Conservation (phyloP, 2,329 filamentous ascomycete genomes). For the Fusarium sp. region DNA sequence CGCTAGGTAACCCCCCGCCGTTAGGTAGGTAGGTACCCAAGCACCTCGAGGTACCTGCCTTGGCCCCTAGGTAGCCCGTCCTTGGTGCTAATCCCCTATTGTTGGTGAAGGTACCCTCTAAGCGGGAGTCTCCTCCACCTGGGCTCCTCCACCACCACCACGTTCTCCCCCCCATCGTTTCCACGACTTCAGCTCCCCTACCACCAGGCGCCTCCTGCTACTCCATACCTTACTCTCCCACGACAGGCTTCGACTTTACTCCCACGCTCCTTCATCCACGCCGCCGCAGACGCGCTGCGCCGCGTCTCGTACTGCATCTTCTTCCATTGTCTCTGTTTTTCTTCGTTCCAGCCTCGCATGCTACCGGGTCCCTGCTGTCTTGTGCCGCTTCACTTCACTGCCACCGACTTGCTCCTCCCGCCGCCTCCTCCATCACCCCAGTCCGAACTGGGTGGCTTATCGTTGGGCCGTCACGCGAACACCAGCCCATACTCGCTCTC, state of each 20-base stretch:
- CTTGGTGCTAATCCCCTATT: slow-evolving; percentile 32
- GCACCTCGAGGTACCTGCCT: slow-evolving; percentile 24
- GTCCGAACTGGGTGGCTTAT: slow-evolving; percentile 37
- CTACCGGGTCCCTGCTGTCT: slow-evolving; percentile 37
- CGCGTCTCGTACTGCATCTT: slow-evolving; percentile 39
- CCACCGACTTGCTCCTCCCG: slow-evolving; percentile 43
- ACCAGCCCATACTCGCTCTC: slow-evolving; percentile 32
- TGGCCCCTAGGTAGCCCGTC: slow-evolving; percentile 22
- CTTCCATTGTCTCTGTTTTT: slow-evolving; percentile 33
- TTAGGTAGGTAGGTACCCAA: slow-evolving; percentile 16
- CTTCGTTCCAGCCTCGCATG: slow-evolving; percentile 39
- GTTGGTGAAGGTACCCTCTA: slow-evolving; percentile 16
- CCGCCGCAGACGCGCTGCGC: slow-evolving; percentile 43
- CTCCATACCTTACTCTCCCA: slow-evolving; percentile 41
- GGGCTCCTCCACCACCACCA: slow-evolving; percentile 32
- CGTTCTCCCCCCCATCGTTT: slow-evolving; percentile 19
- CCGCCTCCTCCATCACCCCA: slow-evolving; percentile 33
- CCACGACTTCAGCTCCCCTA: slow-evolving; percentile 42
- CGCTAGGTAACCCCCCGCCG: slow-evolving; percentile 19
- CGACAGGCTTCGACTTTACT: slow-evolving; percentile 47
- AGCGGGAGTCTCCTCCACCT: slow-evolving; percentile 19
- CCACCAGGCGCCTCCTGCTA: slow-evolving; percentile 42
- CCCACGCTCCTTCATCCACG: slow-evolving; percentile 45
- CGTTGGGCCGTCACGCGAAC: slow-evolving; percentile 47
- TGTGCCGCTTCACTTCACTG: slow-evolving; percentile 45